Conservation (phyloP, 352 stramenopile genomes). For the Phytophthora palmivora region DNA sequence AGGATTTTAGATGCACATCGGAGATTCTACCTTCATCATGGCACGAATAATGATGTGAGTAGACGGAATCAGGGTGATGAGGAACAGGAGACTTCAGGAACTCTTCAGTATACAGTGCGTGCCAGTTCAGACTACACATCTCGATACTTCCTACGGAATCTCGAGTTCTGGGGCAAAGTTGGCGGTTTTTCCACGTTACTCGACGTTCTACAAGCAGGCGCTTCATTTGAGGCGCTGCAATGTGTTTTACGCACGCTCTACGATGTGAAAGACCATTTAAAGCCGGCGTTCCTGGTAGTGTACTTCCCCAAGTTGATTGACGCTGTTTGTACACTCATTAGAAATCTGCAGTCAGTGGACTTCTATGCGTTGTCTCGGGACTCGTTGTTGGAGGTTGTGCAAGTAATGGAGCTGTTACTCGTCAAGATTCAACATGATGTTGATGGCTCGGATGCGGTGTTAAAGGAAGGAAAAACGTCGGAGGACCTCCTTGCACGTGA, state of each 20-base stretch:
- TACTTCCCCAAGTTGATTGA: slow-evolving; percentile 49
- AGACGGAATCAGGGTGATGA: slow-evolving; percentile 1
- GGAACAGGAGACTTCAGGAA: slow-evolving; percentile 1
- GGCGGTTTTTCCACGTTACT: slow-evolving; percentile 66
- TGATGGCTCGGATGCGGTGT: slow-evolving; percentile 4
- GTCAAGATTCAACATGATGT: slow-evolving; percentile 37
- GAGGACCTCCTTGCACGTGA: slow-evolving; percentile 5
- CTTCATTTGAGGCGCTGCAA: slow-evolving; percentile 61
- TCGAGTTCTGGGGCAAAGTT: slow-evolving; percentile 61
- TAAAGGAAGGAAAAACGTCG: slow-evolving; percentile 3
- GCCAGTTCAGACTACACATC: slow-evolving; percentile 31
- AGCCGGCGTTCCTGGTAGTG: slow-evolving; percentile 40
- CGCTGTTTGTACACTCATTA: slow-evolving; percentile 39
- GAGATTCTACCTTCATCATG: slow-evolving; percentile 63
- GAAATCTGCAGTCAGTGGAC: slow-evolving; percentile 25
- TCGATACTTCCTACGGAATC: slow-evolving; percentile 51
- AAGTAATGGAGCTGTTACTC: slow-evolving; percentile 67
- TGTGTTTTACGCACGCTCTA: slow-evolving; percentile 65
- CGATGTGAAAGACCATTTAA: slow-evolving; percentile 65
- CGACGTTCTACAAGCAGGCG: slow-evolving; percentile 35
- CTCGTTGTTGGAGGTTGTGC: slow-evolving; percentile 57
- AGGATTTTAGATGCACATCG: slow-evolving; percentile 67
- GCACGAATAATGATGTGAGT: slow-evolving; percentile 9
- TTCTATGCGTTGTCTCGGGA: slow-evolving; percentile 56
- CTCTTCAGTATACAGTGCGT: slow-evolving; percentile 14